These are phyloP conservation scores for Suhomyces canberraensis DNA, from an alignment of 805 yeast species.

Conservation along the genomic window DNA sequence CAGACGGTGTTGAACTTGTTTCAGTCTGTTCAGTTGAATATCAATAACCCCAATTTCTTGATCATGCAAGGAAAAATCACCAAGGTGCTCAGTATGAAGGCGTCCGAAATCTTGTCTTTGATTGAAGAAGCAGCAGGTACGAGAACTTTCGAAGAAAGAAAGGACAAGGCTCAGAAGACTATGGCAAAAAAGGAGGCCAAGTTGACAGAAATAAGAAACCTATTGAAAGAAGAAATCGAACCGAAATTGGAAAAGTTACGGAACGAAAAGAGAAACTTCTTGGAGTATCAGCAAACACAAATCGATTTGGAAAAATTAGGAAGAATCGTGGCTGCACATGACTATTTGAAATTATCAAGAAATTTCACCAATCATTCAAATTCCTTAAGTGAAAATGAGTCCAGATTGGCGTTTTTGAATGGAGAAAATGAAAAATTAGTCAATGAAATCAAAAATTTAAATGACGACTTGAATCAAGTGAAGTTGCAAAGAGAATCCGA, in stretches of 20 bases:
- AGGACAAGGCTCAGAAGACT: conserved; percentile 86
- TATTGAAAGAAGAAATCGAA: conserved; percentile 83
- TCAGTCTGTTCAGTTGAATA: conserved; percentile 92
- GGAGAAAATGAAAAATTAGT: conserved; percentile 44
- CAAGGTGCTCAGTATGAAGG: conserved; percentile 94
- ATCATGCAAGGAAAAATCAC: conserved; percentile 99
- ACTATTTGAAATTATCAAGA: conserved; percentile 46
- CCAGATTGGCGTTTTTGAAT: conserved; percentile 39
- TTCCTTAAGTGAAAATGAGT: conserved; percentile 39
- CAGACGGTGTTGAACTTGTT: conserved; percentile 85
- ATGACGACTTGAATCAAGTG: conserved; percentile 56
- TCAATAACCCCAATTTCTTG: conserved; percentile 93
- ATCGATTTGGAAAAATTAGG: conserved; percentile 73
- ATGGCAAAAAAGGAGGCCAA: conserved; percentile 89
- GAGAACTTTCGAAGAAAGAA: conserved; percentile 88
- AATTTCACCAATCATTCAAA: conserved; percentile 44
- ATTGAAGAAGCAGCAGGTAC: conserved; percentile 99
- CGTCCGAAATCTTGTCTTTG: conserved; percentile 80
- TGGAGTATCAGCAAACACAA: conserved; percentile 84
- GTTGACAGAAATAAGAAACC: conserved; percentile 67
- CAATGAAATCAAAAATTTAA: conserved; percentile 55
- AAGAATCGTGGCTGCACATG: conserved; percentile 74
- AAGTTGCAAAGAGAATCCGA: conserved; percentile 55
- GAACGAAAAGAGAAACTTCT: conserved; percentile 73
- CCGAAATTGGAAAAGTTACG: conserved; percentile 84